Percentiles rank a stretch among this genome's conserved stretches.
These are phyloP conservation scores for Boletus edulis DNA, from an alignment of 768 basidiomycete genomes.

Conservation along the genomic window DNA sequence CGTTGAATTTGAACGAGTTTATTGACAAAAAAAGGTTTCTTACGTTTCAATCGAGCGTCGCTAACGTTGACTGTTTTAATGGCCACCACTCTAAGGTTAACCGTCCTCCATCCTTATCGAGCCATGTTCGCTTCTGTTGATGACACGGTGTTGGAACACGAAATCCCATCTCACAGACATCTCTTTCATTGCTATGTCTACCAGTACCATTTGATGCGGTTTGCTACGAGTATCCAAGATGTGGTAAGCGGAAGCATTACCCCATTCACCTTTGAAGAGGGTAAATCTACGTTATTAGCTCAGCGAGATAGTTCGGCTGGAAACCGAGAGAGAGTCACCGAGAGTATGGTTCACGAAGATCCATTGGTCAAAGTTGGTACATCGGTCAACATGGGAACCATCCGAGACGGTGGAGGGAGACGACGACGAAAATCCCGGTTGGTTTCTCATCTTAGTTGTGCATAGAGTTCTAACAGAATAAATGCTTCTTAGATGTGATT, in stretches of 20 bases:
- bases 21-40: conserved; percentile 47
- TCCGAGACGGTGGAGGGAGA: conserved; percentile 41
- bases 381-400: conserved; percentile 46
- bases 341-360: conserved; percentile 58
- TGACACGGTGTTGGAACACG: conserved; percentile 26
- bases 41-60: not conserved
- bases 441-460: not conserved
- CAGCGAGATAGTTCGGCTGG: conserved; percentile 52
- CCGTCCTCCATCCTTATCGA: conserved; percentile 61
- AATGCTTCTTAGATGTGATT: conserved; percentile 42
- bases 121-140: conserved; percentile 42
- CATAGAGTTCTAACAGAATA: not conserved
- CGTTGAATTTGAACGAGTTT: conserved; percentile 43
- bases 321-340: conserved; percentile 41
- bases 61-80: not conserved
- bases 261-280: not conserved
- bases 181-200: conserved; percentile 75
- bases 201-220: conserved; percentile 49
- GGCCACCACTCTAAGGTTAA: conserved; percentile 1
- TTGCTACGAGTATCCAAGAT: conserved; percentile 30
- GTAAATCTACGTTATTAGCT: conserved; percentile 39
- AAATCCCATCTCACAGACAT: conserved; percentile 60
- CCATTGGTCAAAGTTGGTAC: conserved; percentile 33
- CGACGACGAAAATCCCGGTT: conserved; percentile 71
- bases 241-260: conserved; percentile 27